phyloP scores from a whole-genome alignment of 352 stramenopile species.

The Phytophthora capsici region DNA sequence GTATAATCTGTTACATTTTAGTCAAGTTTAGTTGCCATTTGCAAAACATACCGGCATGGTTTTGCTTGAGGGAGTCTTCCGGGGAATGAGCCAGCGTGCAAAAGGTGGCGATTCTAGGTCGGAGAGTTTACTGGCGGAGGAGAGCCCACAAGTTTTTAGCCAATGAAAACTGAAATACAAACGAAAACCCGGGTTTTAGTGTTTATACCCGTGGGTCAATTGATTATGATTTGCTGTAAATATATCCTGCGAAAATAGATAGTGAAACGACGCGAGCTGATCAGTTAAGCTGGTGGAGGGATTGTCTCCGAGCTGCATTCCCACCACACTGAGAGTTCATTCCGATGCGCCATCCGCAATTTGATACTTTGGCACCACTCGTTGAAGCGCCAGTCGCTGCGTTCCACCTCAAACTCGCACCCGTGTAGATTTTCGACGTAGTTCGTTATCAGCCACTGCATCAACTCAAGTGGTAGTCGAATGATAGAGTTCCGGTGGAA shows the following conservation, averaged over 20 bases:
- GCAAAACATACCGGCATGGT: constrained; percentile 42
- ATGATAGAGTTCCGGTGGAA: constrained; percentile 30
- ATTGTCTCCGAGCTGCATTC: constrained; percentile 21
- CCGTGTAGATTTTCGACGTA: constrained; percentile 24
- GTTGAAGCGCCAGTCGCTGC: constrained; percentile 35
- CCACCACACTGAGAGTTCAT: constrained; percentile 34
- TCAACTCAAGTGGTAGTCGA: constrained; percentile 32
- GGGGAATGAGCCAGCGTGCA: constrained; percentile 28
- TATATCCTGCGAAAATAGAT: not conserved
- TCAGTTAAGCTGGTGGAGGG: no score
- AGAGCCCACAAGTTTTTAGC: constrained; percentile 12
- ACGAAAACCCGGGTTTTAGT: not conserved
- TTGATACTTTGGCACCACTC: constrained; percentile 28
- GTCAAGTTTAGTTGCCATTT: no score
- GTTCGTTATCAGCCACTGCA: constrained; percentile 36
- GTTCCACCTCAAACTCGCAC: constrained; percentile 35
- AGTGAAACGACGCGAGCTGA: constrained; percentile 1
- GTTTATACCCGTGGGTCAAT: not conserved
- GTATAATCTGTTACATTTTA: no score
- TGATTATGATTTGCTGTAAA: not conserved
- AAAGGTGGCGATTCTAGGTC: not conserved
- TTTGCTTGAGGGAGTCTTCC: constrained; percentile 47
- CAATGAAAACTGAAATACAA: constrained; percentile 5
- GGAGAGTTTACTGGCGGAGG: constrained; percentile 36
- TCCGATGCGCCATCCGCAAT: constrained; percentile 31